Evolutionary conservation across 176 grass and related monocot genomes (phyloP).

Genomic region (bread wheat (Triticum aestivum)): IWGSC_CS_RefSeq_v2.1 NC_057799.1:90172036-90172535

Average conservation of each 20-base stretch:
- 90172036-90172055: constrained; percentile 94
- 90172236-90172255: neutral
- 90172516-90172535: constrained; percentile 92
- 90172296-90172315: constrained; percentile 82
- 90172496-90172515: constrained; percentile 44
- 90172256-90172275: constrained; percentile 1
- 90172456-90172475: neutral
- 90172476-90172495: constrained; percentile 30
- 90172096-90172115: constrained; percentile 97
- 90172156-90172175: constrained; percentile 80
- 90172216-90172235: constrained; percentile 98
- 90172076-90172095: constrained; percentile 98
- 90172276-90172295: constrained; percentile 27
- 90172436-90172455: constrained; percentile 19
- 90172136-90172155: constrained; percentile 89
- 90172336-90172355: constrained; percentile 94
- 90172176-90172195: constrained; percentile 77
- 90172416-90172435: constrained; percentile 98
- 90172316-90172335: constrained; percentile 91
- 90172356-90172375: constrained; percentile 96
- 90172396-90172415: constrained; percentile 94
- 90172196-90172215: constrained; percentile 83
- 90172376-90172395: constrained; percentile 99
- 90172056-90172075: constrained; percentile 96
- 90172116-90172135: constrained; percentile 86